These are phyloP conservation scores for Globisporangium polare DNA, from an alignment of 352 stramenopile species.

Conservation along the genomic window DNA sequence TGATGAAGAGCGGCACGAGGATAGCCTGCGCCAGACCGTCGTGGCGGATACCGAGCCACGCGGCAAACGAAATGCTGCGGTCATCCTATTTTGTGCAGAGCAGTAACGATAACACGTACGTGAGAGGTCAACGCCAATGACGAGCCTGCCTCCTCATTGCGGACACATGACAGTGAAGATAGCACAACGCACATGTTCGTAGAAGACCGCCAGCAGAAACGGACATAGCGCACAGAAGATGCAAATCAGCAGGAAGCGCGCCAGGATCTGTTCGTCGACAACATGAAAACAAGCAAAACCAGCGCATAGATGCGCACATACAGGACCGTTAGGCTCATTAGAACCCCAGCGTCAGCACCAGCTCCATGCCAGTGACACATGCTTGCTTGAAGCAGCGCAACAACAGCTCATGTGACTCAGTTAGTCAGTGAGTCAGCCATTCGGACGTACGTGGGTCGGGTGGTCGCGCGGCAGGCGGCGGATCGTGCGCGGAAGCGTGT, in stretches of 20 bases:
- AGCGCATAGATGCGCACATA: neutral
- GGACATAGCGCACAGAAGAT: conserved; percentile 83
- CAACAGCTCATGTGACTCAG: neutral
- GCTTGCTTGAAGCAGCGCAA: conserved; percentile 1
- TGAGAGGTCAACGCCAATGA: neutral
- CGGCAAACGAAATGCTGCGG: conserved; percentile 70
- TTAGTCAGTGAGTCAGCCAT: neutral
- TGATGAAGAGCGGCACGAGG: conserved; percentile 61
- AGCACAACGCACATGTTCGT: conserved; percentile 58
- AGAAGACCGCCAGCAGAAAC: conserved; percentile 79
- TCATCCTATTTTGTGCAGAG: conserved; percentile 43
- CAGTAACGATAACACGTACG: neutral
- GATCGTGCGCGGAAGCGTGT: conserved; percentile 72
- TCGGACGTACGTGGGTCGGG: conserved; percentile 63
- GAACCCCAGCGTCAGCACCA: too few relatives aligned
- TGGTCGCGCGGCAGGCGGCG: conserved; percentile 77
- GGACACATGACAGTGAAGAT: neutral
- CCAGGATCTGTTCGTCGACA: conserved; percentile 58
- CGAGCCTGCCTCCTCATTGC: neutral
- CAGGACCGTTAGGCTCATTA: neutral
- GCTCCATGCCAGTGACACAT: neutral
- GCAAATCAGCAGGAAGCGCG: conserved; percentile 84
- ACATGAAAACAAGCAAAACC: neutral
- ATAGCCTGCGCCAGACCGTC: conserved; percentile 55
- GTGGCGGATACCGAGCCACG: conserved; percentile 78